Conservation (phyloP, 2,329 filamentous ascomycete species). For the Magnaporthiopsis poae region DNA sequence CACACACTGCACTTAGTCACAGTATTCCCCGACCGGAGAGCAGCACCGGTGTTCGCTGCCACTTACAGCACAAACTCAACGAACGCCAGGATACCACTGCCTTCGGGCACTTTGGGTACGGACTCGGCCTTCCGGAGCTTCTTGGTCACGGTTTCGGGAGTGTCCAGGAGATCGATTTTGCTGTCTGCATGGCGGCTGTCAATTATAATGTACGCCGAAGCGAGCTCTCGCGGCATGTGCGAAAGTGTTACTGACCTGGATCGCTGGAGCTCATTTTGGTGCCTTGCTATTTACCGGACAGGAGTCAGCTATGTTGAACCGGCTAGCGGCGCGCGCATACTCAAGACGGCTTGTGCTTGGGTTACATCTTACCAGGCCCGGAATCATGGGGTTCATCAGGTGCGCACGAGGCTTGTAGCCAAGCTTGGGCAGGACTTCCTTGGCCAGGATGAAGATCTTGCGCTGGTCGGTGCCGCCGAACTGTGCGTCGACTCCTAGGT, state of each 20-base stretch:
- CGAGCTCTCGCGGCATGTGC: neutral
- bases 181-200: conserved; percentile 43
- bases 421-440: conserved; percentile 74
- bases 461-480: conserved; percentile 81
- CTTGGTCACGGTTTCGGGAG: conserved; percentile 61
- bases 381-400: conserved; percentile 64
- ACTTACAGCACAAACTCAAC: conserved; percentile 65
- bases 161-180: conserved; percentile 89
- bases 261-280: conserved; percentile 81
- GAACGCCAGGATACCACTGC: conserved; percentile 78
- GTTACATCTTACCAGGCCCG: conserved; percentile 47
- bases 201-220: neutral
- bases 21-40: neutral
- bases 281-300: conserved; percentile 34
- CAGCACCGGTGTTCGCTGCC: neutral
- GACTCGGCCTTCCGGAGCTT: conserved; percentile 82
- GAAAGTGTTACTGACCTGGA: conserved; percentile 34
- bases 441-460: conserved; percentile 79
- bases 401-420: conserved; percentile 64
- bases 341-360: neutral
- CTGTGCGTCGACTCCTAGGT: conserved; percentile 78
- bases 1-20: neutral
- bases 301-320: neutral
- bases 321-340: neutral
- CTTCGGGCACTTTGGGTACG: conserved; percentile 64